Conservation (phyloP, 768 basidiomycete genomes). For the Lactarius psammicola region DNA sequence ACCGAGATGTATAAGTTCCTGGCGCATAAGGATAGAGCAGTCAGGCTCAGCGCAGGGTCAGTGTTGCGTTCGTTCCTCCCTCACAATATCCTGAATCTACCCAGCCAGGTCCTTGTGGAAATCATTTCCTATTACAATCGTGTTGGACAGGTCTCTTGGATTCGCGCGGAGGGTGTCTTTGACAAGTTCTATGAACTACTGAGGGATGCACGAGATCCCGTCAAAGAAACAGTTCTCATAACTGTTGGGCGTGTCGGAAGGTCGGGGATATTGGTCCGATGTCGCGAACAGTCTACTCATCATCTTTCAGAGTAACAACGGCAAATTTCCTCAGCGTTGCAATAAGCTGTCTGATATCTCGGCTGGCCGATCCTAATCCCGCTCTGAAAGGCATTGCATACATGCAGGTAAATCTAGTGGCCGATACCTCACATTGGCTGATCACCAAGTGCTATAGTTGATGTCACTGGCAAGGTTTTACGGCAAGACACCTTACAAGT, state of each 20-base stretch:
- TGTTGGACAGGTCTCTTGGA: constrained; percentile 20
- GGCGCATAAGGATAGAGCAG: constrained; percentile 23
- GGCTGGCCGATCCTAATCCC: constrained; percentile 65
- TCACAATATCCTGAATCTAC: not conserved
- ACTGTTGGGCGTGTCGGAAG: constrained; percentile 55
- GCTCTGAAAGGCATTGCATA: constrained; percentile 67
- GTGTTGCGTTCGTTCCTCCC: constrained; percentile 1
- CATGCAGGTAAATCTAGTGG: constrained; percentile 51
- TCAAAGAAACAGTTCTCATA: constrained; percentile 64
- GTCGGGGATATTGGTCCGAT: constrained; percentile 33
- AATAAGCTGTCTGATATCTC: constrained; percentile 60
- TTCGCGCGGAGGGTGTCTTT: constrained; percentile 25
- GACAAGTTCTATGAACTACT: constrained; percentile 27
- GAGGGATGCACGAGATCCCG: constrained; percentile 35
- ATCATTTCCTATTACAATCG: constrained; percentile 26
- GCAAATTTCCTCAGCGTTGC: constrained; percentile 55
- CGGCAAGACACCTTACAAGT: constrained; percentile 59
- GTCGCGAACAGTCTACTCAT: not conserved
- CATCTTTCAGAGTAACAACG: constrained; percentile 44
- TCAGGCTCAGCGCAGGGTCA: constrained; percentile 29
- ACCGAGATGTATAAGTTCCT: constrained; percentile 7
- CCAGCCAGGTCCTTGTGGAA: constrained; percentile 26
- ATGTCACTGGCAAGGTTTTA: constrained; percentile 53
- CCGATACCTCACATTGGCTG: constrained; percentile 8
- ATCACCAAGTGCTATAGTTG: constrained; percentile 46